A percentile compares a stretch with the other conserved stretches of the same genome.
Conservation (phyloP, 2,329 filamentous ascomycete species). For the Nothophoma quercina region DNA sequence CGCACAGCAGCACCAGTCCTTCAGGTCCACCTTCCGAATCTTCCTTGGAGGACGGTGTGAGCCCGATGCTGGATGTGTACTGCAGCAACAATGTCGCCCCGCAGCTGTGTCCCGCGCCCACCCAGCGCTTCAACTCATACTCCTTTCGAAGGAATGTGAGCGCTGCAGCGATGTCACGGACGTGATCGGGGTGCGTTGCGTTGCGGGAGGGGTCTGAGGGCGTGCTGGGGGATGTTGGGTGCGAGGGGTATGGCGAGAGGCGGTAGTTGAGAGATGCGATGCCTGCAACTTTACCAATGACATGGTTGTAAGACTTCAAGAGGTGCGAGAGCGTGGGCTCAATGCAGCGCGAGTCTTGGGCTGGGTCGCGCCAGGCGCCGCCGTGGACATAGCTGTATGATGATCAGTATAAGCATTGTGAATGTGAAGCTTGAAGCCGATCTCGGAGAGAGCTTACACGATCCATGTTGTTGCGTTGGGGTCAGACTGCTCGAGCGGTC, state of each 20-base stretch:
- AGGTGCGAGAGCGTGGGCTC: constrained; percentile 49
- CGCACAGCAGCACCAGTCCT: constrained; percentile 68
- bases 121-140: constrained; percentile 58
- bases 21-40: constrained; percentile 18
- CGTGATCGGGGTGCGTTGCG: constrained; percentile 67
- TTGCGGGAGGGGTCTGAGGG: constrained; percentile 57
- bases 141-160: constrained; percentile 59
- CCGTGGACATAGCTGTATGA: constrained; percentile 55
- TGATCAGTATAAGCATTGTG: not conserved
- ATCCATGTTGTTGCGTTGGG: constrained; percentile 41
- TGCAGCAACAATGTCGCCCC: constrained; percentile 72
- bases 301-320: constrained; percentile 23
- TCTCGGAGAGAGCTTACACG: constrained; percentile 33
- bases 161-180: constrained; percentile 63
- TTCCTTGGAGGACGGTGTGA: not conserved
- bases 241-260: constrained; percentile 61
- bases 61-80: constrained; percentile 41
- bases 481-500: constrained; percentile 32
- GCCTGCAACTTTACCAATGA: constrained; percentile 57
- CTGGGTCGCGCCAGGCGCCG: constrained; percentile 59
- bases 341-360: constrained; percentile 49
- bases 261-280: constrained; percentile 72
- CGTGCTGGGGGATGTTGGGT: constrained; percentile 55
- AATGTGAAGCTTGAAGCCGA: not conserved
- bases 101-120: constrained; percentile 69